Evolutionary conservation across 225 moss, liverwort and hornwort genomes (phyloP).

Genomic region (Sphagnum contortum): DNA sequence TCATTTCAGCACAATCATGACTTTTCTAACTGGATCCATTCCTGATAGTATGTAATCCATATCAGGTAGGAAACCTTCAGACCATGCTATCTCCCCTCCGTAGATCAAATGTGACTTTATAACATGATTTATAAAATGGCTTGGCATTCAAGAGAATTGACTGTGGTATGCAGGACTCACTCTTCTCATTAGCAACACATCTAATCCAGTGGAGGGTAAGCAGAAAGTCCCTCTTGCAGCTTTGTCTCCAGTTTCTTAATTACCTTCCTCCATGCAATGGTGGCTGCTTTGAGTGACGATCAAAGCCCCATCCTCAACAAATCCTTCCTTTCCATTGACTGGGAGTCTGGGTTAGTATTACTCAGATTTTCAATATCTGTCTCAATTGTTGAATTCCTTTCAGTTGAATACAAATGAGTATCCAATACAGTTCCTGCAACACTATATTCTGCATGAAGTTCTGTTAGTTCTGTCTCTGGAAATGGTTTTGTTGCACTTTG

Average conservation of each 20-base stretch:
- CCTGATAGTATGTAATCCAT: too few species aligned
- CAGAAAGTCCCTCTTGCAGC: conserved; percentile 11
- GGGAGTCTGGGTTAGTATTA: conserved; percentile 13
- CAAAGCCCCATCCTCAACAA: conserved; percentile 9
- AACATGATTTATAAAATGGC: too few species aligned
- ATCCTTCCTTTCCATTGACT: conserved; percentile 6
- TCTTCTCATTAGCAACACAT: background rate
- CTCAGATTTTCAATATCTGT: conserved; percentile 31
- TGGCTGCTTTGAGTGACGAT: conserved; percentile 35
- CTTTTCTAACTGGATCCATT: too few species aligned
- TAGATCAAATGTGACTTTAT: too few species aligned
- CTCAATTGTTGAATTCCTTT: conserved; percentile 14
- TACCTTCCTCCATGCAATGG: conserved; percentile 35
- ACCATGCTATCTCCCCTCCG: too few species aligned
- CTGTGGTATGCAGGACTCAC: too few species aligned
- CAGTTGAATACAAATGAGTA: conserved; percentile 9
- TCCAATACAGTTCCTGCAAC: conserved; percentile 5
- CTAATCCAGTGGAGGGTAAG: background rate
- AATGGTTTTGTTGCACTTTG: too few species aligned
- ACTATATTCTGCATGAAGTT: conserved; percentile 13
- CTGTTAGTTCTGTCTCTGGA: too few species aligned
- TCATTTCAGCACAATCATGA: too few species aligned
- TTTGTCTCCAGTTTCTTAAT: conserved; percentile 16
- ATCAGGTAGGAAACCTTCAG: too few species aligned
- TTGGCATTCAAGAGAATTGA: too few species aligned